A percentile compares a stretch with the other conserved stretches of the same genome.
Evolutionary conservation across 441 rosid species (phyloP).

Genomic region (Corymbia citriodora): DNA sequence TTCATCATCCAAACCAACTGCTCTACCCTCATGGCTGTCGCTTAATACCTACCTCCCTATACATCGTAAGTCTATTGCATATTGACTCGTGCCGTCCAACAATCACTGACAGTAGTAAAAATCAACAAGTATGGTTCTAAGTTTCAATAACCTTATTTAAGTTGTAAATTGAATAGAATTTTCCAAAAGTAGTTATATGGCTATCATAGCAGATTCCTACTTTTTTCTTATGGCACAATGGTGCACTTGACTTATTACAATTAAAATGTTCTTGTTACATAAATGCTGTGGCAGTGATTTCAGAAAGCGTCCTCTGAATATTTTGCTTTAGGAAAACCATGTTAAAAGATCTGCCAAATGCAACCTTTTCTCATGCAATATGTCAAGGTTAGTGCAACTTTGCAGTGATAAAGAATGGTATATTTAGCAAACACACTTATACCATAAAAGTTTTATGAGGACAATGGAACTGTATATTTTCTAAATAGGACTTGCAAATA

Average conservation of each 20-base stretch:
- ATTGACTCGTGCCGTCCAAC: neutral
- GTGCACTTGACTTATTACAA: neutral
- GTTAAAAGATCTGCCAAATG: neutral
- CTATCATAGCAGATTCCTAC: neutral
- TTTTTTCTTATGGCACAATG: neutral
- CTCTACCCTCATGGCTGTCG: neutral
- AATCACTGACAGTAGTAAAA: neutral
- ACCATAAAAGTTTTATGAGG: neutral
- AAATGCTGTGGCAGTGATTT: neutral
- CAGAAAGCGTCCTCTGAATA: neutral
- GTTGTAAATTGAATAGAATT: neutral
- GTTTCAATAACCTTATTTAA: neutral
- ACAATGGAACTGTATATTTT: neutral
- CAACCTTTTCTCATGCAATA: neutral
- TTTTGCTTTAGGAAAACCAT: neutral
- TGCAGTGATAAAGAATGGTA: neutral
- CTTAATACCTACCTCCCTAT: neutral
- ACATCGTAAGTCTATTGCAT: neutral
- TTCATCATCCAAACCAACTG: neutral
- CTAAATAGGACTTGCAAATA: neutral
- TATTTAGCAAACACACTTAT: neutral
- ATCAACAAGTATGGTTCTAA: neutral
- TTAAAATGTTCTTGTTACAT: neutral
- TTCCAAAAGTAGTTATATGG: neutral
- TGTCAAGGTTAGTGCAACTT: neutral